These are phyloP conservation scores for Fusarium euwallaceae DNA, from an alignment of 2,329 filamentous ascomycete genomes.

Conservation along the genomic window DNA sequence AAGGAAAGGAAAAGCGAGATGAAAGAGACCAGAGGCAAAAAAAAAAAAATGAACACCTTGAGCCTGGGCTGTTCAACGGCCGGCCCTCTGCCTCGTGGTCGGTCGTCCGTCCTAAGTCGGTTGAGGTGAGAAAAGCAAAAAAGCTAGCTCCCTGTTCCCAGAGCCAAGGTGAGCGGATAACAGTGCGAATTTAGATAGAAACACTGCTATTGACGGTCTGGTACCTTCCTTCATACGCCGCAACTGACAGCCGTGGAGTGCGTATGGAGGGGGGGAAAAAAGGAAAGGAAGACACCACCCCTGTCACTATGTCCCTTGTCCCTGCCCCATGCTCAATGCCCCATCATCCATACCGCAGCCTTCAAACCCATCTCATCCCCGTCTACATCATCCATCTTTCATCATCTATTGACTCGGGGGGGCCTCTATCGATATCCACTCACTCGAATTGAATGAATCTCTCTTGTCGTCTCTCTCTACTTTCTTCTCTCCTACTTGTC, in stretches of 20 bases:
- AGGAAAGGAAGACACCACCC: constrained; percentile 33
- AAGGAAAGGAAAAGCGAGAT: constrained; percentile 3
- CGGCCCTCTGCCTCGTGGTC: constrained; percentile 11
- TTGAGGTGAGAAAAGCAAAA: constrained; percentile 10
- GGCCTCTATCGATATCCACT: constrained; percentile 12
- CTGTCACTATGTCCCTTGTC: constrained; percentile 40
- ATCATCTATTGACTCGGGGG: constrained; percentile 26
- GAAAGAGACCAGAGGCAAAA: not conserved
- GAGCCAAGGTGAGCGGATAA: not conserved
- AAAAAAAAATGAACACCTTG: not conserved
- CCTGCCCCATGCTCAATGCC: constrained; percentile 46
- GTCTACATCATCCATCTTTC: constrained; percentile 29
- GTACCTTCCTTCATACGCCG: constrained; percentile 34
- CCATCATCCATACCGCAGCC: constrained; percentile 36
- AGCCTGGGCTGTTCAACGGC: constrained; percentile 23
- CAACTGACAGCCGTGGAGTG: constrained; percentile 37
- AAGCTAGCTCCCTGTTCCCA: constrained; percentile 21
- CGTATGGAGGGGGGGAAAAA: constrained; percentile 19
- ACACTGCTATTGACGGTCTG: constrained; percentile 15
- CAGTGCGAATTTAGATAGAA: not conserved
- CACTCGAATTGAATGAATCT: constrained; percentile 14
- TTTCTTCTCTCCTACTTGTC: not conserved
- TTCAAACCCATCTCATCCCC: constrained; percentile 33
- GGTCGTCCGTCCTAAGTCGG: not conserved
- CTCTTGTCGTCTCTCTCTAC: not conserved